Conservation (phyloP, 192 early-diverging fungal genomes). For the Coemansia sp. region DNA sequence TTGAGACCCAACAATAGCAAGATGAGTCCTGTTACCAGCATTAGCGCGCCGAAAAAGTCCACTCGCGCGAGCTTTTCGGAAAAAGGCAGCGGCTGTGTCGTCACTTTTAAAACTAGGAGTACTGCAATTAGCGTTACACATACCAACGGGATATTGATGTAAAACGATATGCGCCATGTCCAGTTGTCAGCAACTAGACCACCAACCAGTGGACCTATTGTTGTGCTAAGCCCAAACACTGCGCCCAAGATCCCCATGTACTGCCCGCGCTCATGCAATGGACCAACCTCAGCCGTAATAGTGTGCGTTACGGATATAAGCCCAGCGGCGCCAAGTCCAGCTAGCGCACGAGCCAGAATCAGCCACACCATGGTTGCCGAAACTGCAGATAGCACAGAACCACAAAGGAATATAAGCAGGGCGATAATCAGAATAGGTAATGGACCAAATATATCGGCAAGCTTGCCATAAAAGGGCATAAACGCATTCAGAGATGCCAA, state of each 20-base stretch:
- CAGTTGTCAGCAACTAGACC: conserved; percentile 70
- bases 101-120: conserved; percentile 56
- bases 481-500: conserved; percentile 59
- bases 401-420: conserved; percentile 57
- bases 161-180: conserved; percentile 78
- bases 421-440: conserved; percentile 42
- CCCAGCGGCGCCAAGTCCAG: conserved; percentile 60
- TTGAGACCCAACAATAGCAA: conserved; percentile 70
- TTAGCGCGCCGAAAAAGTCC: conserved; percentile 62
- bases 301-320: conserved; percentile 60
- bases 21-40: conserved; percentile 61
- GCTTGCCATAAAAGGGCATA: conserved; percentile 66
- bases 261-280: conserved; percentile 62
- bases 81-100: conserved; percentile 38
- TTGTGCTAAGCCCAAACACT: conserved; percentile 69
- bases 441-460: conserved; percentile 72
- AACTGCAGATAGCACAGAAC: conserved; percentile 58
- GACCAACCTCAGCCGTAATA: conserved; percentile 63
- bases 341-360: conserved; percentile 51
- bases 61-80: conserved; percentile 46
- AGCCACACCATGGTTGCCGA: conserved; percentile 53
- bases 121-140: conserved; percentile 54
- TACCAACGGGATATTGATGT: conserved; percentile 80
- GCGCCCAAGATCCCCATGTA: conserved; percentile 74
- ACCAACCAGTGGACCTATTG: conserved; percentile 77